These are phyloP conservation scores for Didymella pinodella DNA, from an alignment of 2,329 filamentous ascomycete genomes.

Conservation along the genomic window DNA sequence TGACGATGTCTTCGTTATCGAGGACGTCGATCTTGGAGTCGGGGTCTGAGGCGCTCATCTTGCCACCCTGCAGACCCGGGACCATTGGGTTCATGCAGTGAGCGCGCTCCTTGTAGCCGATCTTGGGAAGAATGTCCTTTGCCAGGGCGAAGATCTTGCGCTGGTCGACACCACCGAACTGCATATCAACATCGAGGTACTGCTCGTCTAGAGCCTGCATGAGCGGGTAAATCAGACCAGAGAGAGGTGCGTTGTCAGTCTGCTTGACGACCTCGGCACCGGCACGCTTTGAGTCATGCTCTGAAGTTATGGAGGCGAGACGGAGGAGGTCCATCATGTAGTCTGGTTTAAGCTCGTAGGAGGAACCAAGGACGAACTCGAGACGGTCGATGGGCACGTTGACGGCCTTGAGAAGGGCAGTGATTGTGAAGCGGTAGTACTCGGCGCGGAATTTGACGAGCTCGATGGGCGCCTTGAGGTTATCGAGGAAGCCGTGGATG, in stretches of 20 bases:
- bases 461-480: conserved; percentile 86
- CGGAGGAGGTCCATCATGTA: conserved; percentile 93
- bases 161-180: conserved; percentile 83
- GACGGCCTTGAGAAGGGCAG: conserved; percentile 75
- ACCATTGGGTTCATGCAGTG: conserved; percentile 89
- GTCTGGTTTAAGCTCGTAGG: conserved; percentile 72
- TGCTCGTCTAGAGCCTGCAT: conserved; percentile 90
- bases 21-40: conserved; percentile 95
- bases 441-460: conserved; percentile 81
- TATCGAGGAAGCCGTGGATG: conserved; percentile 77
- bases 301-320: conserved; percentile 72
- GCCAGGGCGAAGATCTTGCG: conserved; percentile 88
- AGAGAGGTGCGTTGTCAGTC: conserved; percentile 75
- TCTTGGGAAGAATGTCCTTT: conserved; percentile 81
- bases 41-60: conserved; percentile 76
- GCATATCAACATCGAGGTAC: conserved; percentile 82
- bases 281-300: conserved; percentile 87
- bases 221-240: conserved; percentile 80
- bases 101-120: conserved; percentile 80
- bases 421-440: conserved; percentile 84
- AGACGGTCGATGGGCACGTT: conserved; percentile 81
- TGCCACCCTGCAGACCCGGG: conserved; percentile 79
- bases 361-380: conserved; percentile 83
- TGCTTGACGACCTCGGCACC: conserved; percentile 97
- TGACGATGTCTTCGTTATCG: conserved; percentile 75